Evolutionary conservation across 169 alveolate species (phyloP).

Genomic region (Plasmodium inui): DNA sequence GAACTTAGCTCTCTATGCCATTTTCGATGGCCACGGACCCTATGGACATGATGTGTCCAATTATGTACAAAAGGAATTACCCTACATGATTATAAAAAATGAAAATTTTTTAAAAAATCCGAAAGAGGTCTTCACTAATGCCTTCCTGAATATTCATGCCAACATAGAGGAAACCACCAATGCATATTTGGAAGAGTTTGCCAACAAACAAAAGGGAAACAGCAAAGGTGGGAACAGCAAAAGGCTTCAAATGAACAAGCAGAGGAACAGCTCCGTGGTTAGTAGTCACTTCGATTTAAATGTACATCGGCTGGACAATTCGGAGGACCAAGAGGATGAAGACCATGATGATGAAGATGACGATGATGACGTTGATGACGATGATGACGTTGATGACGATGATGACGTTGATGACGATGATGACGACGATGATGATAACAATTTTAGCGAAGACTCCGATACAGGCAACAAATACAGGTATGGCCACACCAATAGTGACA

Average conservation of each 20-base stretch:
- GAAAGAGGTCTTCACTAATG: constrained; percentile 63
- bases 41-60: constrained; percentile 90
- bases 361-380: neutral
- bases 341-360: neutral
- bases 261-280: neutral
- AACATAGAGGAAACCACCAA: constrained; percentile 46
- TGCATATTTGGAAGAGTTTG: constrained; percentile 28
- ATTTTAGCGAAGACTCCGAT: neutral
- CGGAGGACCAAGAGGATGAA: neutral
- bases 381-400: neutral
- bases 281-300: constrained; percentile 5
- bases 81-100: constrained; percentile 74
- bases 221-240: neutral
- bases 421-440: neutral
- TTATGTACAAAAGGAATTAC: constrained; percentile 86
- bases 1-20: constrained; percentile 85
- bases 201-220: neutral
- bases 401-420: neutral
- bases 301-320: neutral
- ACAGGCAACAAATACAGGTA: neutral
- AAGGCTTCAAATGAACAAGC: neutral
- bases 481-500: constrained; percentile 2
- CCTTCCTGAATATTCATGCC: constrained; percentile 63
- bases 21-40: constrained; percentile 94
- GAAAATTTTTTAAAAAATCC: constrained; percentile 72